These are phyloP conservation scores for Mangifera indica DNA, from an alignment of 345 rosid genomes.

Conservation along the genomic window DNA sequence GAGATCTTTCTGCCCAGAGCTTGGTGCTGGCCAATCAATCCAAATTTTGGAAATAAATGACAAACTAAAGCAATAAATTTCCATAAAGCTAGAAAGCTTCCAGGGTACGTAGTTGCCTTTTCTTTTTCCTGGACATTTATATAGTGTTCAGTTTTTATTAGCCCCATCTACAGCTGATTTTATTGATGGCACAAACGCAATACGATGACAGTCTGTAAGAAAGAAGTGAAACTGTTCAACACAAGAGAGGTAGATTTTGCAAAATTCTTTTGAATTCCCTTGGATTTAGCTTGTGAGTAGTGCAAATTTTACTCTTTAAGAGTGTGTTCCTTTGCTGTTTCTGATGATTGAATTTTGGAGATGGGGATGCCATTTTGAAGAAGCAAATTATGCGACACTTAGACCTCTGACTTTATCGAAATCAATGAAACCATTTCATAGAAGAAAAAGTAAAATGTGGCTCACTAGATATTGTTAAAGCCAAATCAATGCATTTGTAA, in stretches of 20 bases:
- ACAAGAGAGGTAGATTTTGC: neutral
- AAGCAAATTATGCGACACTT: neutral
- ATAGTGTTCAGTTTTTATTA: neutral
- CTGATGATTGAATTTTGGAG: neutral
- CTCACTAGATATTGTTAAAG: too few species aligned
- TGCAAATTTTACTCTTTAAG: neutral
- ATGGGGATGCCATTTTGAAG: neutral
- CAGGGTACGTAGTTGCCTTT: neutral
- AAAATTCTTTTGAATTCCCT: too few species aligned
- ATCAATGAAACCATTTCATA: too few species aligned
- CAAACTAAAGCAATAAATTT: neutral
- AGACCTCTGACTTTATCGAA: too few species aligned
- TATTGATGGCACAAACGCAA: neutral
- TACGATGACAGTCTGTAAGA: neutral
- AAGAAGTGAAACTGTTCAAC: neutral
- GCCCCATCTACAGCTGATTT: neutral
- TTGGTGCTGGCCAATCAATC: slow-evolving; percentile 1
- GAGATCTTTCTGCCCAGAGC: neutral
- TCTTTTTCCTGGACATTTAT: neutral
- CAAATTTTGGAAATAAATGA: neutral
- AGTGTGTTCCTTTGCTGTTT: neutral
- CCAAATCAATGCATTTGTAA: too few species aligned
- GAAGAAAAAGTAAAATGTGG: too few species aligned
- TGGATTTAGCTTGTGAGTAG: neutral
- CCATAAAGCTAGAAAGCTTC: neutral